Conservation (phyloP, 768 basidiomycete genomes). For the Leucosporidium scottii region DNA sequence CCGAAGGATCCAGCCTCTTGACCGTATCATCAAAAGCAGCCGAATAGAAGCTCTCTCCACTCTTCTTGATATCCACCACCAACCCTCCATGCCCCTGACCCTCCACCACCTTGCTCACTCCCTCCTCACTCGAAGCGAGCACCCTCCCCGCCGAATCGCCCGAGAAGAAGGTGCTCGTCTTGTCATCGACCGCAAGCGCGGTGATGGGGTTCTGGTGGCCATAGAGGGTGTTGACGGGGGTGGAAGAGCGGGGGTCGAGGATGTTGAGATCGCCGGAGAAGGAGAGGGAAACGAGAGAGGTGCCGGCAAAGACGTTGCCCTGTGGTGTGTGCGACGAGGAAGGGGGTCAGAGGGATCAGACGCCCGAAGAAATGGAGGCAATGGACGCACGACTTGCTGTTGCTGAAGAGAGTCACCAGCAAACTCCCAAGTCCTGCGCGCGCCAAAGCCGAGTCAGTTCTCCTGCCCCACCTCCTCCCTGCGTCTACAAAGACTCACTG, state of each 20-base stretch:
- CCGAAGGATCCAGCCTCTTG: constrained; percentile 6
- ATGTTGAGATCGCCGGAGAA: constrained; percentile 28
- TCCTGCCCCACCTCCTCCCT: too few species aligned
- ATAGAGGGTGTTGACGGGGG: constrained; percentile 5
- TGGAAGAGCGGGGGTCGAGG: constrained; percentile 19
- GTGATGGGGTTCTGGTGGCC: constrained; percentile 31
- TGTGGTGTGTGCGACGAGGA: background rate
- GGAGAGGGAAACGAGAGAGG: constrained; percentile 18
- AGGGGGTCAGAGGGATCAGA: too few species aligned
- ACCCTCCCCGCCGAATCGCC: constrained; percentile 26
- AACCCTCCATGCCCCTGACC: constrained; percentile 13
- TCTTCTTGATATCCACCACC: constrained; percentile 16
- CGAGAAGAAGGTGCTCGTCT: constrained; percentile 18
- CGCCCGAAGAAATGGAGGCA: too few species aligned
- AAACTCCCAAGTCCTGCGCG: constrained; percentile 21
- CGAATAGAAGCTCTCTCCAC: constrained; percentile 1
- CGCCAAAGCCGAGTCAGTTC: background rate
- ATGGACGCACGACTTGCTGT: constrained; percentile 14
- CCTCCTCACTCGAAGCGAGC: background rate
- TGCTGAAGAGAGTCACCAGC: constrained; percentile 15
- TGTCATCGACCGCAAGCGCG: constrained; percentile 15
- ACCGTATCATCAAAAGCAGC: constrained; percentile 25
- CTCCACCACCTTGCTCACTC: background rate
- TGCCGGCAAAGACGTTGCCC: constrained; percentile 27
- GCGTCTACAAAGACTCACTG: background rate